phyloP scores from a whole-genome alignment of 192 early-diverging fungal species.

The Coemansia sp. region DNA sequence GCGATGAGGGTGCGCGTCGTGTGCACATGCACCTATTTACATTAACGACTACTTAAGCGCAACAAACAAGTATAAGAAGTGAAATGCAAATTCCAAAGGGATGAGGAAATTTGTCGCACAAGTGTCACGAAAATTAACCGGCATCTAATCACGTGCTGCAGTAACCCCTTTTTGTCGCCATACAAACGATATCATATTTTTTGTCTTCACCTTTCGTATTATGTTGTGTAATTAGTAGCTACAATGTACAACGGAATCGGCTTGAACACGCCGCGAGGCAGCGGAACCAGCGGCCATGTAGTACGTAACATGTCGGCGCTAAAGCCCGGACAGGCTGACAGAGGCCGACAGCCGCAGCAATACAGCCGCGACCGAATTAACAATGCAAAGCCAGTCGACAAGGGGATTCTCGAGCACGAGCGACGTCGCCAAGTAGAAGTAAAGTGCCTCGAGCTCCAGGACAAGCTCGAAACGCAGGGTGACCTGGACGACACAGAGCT shows the following conservation, averaged over 20 bases:
- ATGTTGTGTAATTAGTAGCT: not conserved
- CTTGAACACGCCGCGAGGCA: slow-evolving; percentile 74
- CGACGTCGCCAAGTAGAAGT: slow-evolving; percentile 87
- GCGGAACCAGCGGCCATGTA: slow-evolving; percentile 96
- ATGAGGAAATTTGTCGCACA: not conserved
- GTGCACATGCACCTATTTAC: not conserved
- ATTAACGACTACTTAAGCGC: slow-evolving; percentile 4
- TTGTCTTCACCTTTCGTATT: not conserved
- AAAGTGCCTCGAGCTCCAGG: slow-evolving; percentile 76
- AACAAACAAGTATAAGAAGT: not conserved
- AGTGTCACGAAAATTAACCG: not conserved
- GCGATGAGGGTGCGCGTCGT: not conserved
- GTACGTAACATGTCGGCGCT: slow-evolving; percentile 84
- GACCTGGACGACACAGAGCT: slow-evolving; percentile 62
- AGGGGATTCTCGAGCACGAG: slow-evolving; percentile 76
- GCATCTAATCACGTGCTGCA: not conserved
- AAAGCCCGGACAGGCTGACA: slow-evolving; percentile 62
- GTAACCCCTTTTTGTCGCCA: not conserved
- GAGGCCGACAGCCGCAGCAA: slow-evolving; percentile 1
- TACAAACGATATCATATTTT: not conserved
- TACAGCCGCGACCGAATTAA: slow-evolving; percentile 48
- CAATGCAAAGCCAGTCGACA: slow-evolving; percentile 35
- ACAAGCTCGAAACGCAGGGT: slow-evolving; percentile 76
- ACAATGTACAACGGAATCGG: slow-evolving; percentile 82
- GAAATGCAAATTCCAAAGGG: not conserved